Percentiles rank a stretch among this genome's conserved stretches.
Conservation (phyloP, 1,284 basidiomycete species). For the Cryptococcus sp. region DNA sequence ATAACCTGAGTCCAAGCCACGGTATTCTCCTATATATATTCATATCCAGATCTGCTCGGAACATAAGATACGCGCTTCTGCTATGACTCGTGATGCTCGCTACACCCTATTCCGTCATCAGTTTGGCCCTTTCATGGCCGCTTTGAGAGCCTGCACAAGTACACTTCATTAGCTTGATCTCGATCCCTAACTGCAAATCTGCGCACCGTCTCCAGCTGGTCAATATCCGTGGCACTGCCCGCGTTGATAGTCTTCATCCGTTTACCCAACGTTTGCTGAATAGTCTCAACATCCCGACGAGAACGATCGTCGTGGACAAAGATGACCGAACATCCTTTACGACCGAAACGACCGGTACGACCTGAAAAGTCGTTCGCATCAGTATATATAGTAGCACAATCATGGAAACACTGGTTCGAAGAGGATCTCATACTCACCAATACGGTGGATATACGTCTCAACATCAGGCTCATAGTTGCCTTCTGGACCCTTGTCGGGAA, state of each 20-base stretch:
- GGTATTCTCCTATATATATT: neutral
- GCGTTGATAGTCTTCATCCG: conserved; percentile 47
- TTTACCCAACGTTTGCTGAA: conserved; percentile 72
- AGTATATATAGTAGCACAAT: neutral
- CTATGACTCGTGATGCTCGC: neutral
- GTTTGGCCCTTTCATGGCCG: conserved; percentile 23
- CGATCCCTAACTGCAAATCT: neutral
- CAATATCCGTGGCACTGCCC: conserved; percentile 36
- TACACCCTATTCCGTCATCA: neutral
- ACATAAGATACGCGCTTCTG: too few species aligned
- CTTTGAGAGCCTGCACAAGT: conserved; percentile 18
- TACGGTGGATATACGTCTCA: conserved; percentile 98
- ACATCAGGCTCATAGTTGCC: conserved; percentile 67
- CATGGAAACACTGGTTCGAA: neutral
- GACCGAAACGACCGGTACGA: conserved; percentile 91
- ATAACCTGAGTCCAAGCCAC: too few species aligned
- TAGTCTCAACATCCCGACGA: conserved; percentile 79
- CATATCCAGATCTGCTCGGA: neutral
- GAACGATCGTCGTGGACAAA: conserved; percentile 87
- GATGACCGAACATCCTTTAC: conserved; percentile 94
- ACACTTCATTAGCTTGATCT: neutral
- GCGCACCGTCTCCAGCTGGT: conserved; percentile 45
- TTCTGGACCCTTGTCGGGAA: conserved; percentile 70
- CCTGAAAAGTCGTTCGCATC: conserved; percentile 56
- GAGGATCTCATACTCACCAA: conserved; percentile 64